Evolutionary conservation across 306 rosid genomes (phyloP), one percentile per base, ranked within the genome.

Genomic region (Trichosanthes cucumerina): DNA sequence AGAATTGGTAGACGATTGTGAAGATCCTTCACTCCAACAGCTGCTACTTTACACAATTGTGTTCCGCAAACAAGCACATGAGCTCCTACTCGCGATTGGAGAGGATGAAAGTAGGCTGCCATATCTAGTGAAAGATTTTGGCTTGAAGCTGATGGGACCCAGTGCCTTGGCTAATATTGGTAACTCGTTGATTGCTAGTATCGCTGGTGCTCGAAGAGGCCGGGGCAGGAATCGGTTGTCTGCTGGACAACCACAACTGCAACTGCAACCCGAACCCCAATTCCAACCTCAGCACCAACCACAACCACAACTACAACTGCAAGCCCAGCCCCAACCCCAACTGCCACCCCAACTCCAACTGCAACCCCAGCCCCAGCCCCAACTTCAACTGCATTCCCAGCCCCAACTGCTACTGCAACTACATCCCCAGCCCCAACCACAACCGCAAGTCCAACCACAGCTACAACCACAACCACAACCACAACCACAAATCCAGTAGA

Each of bases 111-210:
- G 75, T 52, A 84, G 86, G 78, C 50, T 91, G 71, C 84, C 85
- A 26, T 85, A 80, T 84, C 52, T 86, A 85, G 84, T 49, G 6
- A 88, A 87, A 85, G 75, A 28, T 82, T 88, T 95, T 18, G 93
- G 97, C 64, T 77, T 91, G 80, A 90, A 88, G 85, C 91, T 92
- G 64, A 87, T 95, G 90, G 98, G 97, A 41, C 75, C 82, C 14
- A 72, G 71, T 82, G 90, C 96, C 64, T 34, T 92, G 16, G 82
- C 81, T 34, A 80, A 47, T 82, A 77, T 79, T 0, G 87, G 83
- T 4, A 78, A 79, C 80, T 71, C 88, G 21, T 70, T 92, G 73
- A 85, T 86, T 41, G 52, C 87, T 76, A 80, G 79, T 62, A 88
- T 95, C 72, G 87, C 82, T 15, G 81, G 77, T 77, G 81, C 89